Base-by-base conservation (phyloP, 345 rosid species). In the Clarkia xantiana region DNA sequence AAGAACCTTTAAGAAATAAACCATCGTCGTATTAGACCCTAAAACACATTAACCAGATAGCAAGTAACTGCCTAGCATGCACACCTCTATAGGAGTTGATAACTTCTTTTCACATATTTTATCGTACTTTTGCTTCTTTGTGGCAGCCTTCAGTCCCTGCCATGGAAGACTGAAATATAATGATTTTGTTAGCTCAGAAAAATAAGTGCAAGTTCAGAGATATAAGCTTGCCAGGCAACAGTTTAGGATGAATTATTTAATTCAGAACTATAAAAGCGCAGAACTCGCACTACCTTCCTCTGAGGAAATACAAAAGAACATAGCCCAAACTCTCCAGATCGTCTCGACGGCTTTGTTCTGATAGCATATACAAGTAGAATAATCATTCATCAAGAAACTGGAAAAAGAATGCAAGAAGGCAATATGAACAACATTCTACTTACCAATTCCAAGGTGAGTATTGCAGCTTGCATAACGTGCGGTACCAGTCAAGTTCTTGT, bases 381-480 rank as follows among this genome's bases (percentile, higher is more conserved):
- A 62, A 55, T 41, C 46, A 38, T 47, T 44, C n/a, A 29, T 15
- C 10, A 61, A 40, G 40, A 36, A 38, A 11, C 18, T 38, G 39
- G 50, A 4, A 11, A 53, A 44, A 23, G 9, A 43, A 36, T 40
- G 57, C 14, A 14, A 11, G 14, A 56, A 36, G 19, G 5, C 51
- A 17, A 18, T 25, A 7, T 6, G 14, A 62, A 11, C 22, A 11
- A 17, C 22, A 48, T 10, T 23, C 44, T 47, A 18, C 67, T 69
- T 72, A 91, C 98, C 96, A 61, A 86, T 91, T 46, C 98, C 98
- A 57, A 84, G 98, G 68, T 91, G 98, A 16, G 98, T 86, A 57
- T 91, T 91, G 73, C 96, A 79, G 68, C 98, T 91, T 9, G 96
- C 96, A 73, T 91, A 91, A 14, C 96, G 70, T 18, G 98, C 98